Base-by-base conservation (phyloP, 331 rosid species). In the Acacia pycnantha region DNA sequence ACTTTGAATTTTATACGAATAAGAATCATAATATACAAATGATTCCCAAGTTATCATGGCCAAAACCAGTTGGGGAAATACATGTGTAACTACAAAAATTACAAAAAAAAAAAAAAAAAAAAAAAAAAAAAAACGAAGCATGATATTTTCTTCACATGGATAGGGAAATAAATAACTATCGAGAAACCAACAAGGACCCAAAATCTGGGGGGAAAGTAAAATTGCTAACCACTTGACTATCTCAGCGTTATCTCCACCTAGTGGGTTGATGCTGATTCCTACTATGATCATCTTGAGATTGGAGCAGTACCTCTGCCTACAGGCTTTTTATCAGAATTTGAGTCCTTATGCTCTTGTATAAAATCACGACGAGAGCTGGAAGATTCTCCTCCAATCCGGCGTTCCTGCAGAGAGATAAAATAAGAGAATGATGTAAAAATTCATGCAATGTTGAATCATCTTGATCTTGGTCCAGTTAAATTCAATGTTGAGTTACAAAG, bases 381-480 rank as follows among this genome's bases (percentile, higher is more conserved):
- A 77, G 80, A 74, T 74, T 95, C 96, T 80, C 70, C 90, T 58
- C 83, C 91, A n/a, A 69, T 58, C 70, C 85, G 83, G 29, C 66
- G 89, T 21, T 95, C 99, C 99, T 95, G 81, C 85, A 82, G 3
- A 61, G 31, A 75, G 77, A 41, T 37, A 41, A 27, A 58, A 78
- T 29, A 44, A 18, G 16, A 70, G 73, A 67, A 53, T 44, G 29
- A 59, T 54, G 78, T 26, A 26, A 59, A 41, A 13, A 76, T 82
- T 61, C 16, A 24, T 78, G 51, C 24, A 70, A 64, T 66, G 29
- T 75, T 50, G 53, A 82, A 76, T 54, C 40, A 67, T 33, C 19
- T 76, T 80, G 54, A n/a, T 27, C 51, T 37, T 81, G 44, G 59
- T 77, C 21, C 69, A 24, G 76, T 77, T 14, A 79, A 80, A 27